Evolutionary conservation across 768 basidiomycete species (phyloP).

Genomic region (Leccinellum rugosiceps): DNA sequence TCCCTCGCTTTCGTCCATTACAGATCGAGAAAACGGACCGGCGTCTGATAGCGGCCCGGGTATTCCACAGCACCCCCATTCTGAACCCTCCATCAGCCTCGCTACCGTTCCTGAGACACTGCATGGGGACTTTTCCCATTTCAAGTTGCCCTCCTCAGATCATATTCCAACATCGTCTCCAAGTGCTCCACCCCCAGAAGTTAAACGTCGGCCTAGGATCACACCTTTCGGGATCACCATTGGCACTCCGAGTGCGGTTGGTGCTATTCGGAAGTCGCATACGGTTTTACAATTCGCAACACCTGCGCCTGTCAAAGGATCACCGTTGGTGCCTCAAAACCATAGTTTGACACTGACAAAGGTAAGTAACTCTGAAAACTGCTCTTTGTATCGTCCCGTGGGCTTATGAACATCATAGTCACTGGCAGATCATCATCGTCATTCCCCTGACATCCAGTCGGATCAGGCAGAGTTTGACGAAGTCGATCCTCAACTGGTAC

Average conservation of each 20-base stretch:
- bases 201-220: too few species aligned
- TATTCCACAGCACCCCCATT: not conserved
- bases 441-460: not conserved
- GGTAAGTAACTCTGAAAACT: too few species aligned
- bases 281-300: not conserved
- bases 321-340: not conserved
- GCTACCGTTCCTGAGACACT: not conserved
- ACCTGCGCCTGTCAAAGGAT: not conserved
- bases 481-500: not conserved
- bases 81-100: not conserved
- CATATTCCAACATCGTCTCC: too few species aligned
- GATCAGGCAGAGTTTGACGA: not conserved
- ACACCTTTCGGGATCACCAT: not conserved
- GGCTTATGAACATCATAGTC: too few species aligned
- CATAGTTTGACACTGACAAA: too few species aligned
- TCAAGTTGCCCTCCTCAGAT: too few species aligned
- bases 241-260: not conserved
- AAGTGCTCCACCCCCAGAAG: too few species aligned
- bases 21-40: not conserved
- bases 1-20: not conserved
- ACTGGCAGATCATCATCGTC: too few species aligned
- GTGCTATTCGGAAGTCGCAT: not conserved
- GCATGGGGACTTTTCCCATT: not conserved
- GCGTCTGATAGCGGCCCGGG: not conserved
- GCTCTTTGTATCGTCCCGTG: too few species aligned